These are phyloP conservation scores for Mycogone perniciosa DNA, from an alignment of 2,329 filamentous ascomycete species.

Conservation along the genomic window DNA sequence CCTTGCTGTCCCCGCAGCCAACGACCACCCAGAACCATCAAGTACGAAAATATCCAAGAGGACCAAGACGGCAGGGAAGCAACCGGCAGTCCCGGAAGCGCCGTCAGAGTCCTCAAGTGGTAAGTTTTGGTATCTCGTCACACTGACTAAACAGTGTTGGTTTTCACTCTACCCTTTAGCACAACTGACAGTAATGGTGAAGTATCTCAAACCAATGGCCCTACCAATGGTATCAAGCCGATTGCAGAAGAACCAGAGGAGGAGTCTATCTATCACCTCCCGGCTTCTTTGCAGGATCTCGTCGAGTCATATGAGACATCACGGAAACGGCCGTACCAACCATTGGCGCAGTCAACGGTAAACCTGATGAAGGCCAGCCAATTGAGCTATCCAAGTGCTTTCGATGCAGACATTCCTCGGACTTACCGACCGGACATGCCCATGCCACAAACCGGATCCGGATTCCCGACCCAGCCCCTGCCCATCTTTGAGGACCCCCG, in stretches of 20 bases:
- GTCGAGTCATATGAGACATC: conserved; percentile 85
- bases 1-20: conserved; percentile 20
- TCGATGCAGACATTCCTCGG: conserved; percentile 75
- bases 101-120: conserved; percentile 39
- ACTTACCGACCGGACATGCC: conserved; percentile 80
- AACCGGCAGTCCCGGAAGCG: conserved; percentile 33
- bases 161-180: neutral
- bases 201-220: conserved; percentile 45
- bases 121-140: conserved; percentile 21
- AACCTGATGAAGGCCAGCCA: conserved; percentile 72
- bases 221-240: conserved; percentile 45
- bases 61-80: conserved; percentile 40
- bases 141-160: too few species aligned
- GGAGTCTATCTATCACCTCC: conserved; percentile 89
- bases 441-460: conserved; percentile 65
- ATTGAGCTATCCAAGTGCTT: conserved; percentile 62
- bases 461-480: conserved; percentile 90
- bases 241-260: conserved; percentile 44
- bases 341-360: conserved; percentile 59
- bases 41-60: conserved; percentile 30
- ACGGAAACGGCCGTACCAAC: conserved; percentile 59
- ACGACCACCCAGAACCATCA: conserved; percentile 22
- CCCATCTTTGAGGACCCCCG: conserved; percentile 86
- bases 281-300: conserved; percentile 79
- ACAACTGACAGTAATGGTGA: conserved; percentile 3